These are phyloP conservation scores for Hanseniaspora lindneri DNA, from an alignment of 805 yeast species.

Conservation along the genomic window DNA sequence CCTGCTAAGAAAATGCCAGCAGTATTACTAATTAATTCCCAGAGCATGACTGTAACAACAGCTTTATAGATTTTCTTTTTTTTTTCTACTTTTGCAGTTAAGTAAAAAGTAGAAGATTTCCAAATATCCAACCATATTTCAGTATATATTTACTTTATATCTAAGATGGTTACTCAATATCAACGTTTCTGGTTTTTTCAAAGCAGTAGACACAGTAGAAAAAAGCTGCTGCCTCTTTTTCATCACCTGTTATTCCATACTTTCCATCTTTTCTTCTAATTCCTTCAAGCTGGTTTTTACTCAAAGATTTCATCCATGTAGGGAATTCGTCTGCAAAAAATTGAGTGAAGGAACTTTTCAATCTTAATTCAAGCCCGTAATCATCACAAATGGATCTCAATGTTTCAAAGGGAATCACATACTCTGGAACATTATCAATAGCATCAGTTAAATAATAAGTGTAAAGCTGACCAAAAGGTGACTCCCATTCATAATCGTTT, in stretches of 20 bases:
- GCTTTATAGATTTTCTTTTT: no score
- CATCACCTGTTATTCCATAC: slow-evolving; percentile 79
- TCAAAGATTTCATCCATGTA: slow-evolving; percentile 43
- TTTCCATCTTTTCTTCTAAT: slow-evolving; percentile 67
- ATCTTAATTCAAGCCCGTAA: slow-evolving; percentile 59
- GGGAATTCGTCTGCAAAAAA: slow-evolving; percentile 74
- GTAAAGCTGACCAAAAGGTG: slow-evolving; percentile 76
- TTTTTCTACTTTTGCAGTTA: no score
- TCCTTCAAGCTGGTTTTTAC: slow-evolving; percentile 53
- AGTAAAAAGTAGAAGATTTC: no score
- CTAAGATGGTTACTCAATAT: slow-evolving; percentile 11
- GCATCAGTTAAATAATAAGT: slow-evolving; percentile 80
- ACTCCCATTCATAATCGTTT: slow-evolving; percentile 55
- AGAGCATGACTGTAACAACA: slow-evolving; percentile 92
- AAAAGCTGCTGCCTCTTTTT: slow-evolving; percentile 76
- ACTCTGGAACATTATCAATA: slow-evolving; percentile 91
- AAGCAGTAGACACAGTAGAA: slow-evolving; percentile 78
- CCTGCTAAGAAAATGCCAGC: slow-evolving; percentile 50
- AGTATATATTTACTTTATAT: no score
- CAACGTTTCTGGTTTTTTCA: slow-evolving; percentile 39
- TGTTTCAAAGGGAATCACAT: slow-evolving; percentile 86
- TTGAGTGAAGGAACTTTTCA: slow-evolving; percentile 66
- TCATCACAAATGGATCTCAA: slow-evolving; percentile 76
- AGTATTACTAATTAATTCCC: slow-evolving; percentile 68
- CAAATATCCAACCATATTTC: no score